Evolutionary conservation across 345 rosid genomes (phyloP).

Genomic region (Syzygium aqueum): DNA sequence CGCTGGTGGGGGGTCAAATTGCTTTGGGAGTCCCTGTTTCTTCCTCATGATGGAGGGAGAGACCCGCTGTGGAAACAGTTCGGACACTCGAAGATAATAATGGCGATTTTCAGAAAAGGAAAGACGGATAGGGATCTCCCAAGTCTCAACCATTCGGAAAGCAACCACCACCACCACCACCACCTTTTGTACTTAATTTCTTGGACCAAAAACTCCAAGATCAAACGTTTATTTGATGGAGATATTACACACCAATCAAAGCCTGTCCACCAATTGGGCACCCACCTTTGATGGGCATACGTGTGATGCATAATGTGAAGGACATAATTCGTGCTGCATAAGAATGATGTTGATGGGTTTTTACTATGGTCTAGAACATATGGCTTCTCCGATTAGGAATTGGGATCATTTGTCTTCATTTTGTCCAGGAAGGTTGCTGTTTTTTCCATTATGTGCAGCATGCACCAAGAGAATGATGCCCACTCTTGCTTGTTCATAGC

Average conservation of each 20-base stretch:
- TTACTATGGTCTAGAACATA: neutral
- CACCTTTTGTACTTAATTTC: neutral
- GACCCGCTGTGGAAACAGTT: neutral
- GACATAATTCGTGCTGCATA: neutral
- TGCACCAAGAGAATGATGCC: neutral
- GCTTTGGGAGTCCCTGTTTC: neutral
- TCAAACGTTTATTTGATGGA: neutral
- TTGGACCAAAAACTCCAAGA: neutral
- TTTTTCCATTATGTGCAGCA: neutral
- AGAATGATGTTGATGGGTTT: neutral
- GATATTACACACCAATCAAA: neutral
- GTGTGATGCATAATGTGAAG: neutral
- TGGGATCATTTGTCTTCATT: neutral
- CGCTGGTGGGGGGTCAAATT: neutral
- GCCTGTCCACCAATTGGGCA: neutral
- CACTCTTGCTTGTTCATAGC: neutral
- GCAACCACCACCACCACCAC: neutral
- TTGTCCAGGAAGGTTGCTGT: neutral
- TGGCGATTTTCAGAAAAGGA: neutral
- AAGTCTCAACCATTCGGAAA: neutral
- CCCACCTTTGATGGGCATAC: neutral
- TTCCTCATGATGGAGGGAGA: neutral
- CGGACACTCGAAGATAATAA: neutral
- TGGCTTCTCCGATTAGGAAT: neutral
- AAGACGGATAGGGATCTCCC: neutral